Conservation (phyloP, 495 filamentous ascomycete genomes). For the Aspergillus affinis region DNA sequence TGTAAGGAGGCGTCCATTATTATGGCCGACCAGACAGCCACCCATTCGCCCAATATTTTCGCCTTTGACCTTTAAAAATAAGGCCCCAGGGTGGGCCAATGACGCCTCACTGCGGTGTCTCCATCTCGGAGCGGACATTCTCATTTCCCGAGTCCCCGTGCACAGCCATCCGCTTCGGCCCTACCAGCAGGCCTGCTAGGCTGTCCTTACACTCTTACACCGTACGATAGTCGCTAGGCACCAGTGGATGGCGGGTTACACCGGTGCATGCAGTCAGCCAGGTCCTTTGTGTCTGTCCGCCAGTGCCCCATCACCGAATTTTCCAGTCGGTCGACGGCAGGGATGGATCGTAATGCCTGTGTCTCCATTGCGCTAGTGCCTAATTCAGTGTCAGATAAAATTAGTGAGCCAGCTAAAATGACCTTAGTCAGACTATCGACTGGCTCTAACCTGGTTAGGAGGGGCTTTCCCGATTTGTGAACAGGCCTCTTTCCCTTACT, state of each 20-base stretch:
- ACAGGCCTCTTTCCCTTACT: background rate
- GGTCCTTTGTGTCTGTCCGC: background rate
- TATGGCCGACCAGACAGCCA: background rate
- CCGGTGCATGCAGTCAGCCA: background rate
- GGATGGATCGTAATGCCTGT: too few relatives aligned
- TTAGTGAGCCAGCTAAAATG: background rate
- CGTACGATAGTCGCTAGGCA: background rate
- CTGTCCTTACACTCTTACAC: too few relatives aligned
- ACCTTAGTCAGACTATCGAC: too few relatives aligned
- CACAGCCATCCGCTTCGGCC: background rate
- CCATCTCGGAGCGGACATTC: background rate
- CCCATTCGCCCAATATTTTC: background rate
- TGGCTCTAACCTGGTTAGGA: background rate
- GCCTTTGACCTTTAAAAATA: background rate
- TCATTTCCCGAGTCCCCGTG: background rate
- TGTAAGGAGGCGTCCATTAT: constrained; percentile 10
- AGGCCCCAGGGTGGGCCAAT: background rate
- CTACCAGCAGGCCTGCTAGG: too few relatives aligned
- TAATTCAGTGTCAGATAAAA: background rate
- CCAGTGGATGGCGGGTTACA: background rate
- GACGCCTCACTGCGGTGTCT: background rate
- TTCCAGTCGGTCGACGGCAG: background rate
- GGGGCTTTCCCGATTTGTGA: background rate
- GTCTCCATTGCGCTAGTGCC: background rate
- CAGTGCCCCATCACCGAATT: background rate